Evolutionary conservation across 495 filamentous ascomycete genomes (phyloP).

Genomic region (Cercophora scortea): DNA sequence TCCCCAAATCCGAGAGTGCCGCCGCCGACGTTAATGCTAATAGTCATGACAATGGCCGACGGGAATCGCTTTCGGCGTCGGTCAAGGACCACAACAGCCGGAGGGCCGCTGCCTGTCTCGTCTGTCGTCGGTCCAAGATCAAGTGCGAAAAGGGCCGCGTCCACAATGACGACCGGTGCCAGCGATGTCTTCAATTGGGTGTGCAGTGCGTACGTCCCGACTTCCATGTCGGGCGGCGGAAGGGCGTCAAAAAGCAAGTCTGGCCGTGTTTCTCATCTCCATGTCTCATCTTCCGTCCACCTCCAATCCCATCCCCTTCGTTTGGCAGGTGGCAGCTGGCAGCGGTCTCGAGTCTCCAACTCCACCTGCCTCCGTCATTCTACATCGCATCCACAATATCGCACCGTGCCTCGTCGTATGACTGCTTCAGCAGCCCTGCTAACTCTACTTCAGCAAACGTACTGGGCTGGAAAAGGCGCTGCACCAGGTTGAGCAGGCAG

Average conservation of each 20-base stretch:
- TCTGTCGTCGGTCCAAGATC: slow-evolving; percentile 61
- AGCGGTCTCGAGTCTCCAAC: no score
- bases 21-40: no score
- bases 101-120: slow-evolving; percentile 53
- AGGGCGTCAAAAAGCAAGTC: slow-evolving; percentile 66
- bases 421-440: not conserved
- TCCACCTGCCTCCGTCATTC: no score
- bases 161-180: slow-evolving; percentile 43
- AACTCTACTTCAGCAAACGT: slow-evolving; percentile 47
- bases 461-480: slow-evolving; percentile 66
- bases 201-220: slow-evolving; percentile 57
- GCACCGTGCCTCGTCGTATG: no score
- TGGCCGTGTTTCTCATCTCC: not conserved
- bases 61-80: not conserved
- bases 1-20: no score
- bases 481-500: slow-evolving; percentile 64
- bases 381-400: no score
- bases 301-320: no score
- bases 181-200: slow-evolving; percentile 51
- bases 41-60: no score
- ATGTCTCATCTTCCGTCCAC: not conserved
- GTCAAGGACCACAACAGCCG: slow-evolving; percentile 21
- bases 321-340: no score
- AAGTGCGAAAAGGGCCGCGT: slow-evolving; percentile 49
- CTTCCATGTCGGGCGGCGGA: slow-evolving; percentile 63